Evolutionary conservation across 2,329 filamentous ascomycete genomes (phyloP).

Genomic region (Epichloe typhina): DNA sequence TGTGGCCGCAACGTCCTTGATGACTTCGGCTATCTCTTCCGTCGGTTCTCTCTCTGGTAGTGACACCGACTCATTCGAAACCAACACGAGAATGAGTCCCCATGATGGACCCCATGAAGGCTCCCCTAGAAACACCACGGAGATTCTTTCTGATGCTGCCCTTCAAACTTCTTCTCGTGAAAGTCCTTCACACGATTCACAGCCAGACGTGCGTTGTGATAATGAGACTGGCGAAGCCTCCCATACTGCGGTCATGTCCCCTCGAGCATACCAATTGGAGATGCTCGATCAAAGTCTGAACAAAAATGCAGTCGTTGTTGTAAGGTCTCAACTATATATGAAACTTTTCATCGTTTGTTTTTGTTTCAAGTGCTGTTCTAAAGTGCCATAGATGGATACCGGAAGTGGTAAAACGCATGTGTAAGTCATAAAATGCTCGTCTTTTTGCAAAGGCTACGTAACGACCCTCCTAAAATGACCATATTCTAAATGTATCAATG

Average conservation of each 20-base stretch:
- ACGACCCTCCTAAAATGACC: neutral
- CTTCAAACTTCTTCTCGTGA: conserved; percentile 3
- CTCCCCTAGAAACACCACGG: conserved; percentile 7
- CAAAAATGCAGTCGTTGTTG: conserved; percentile 58
- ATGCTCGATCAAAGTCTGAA: conserved; percentile 60
- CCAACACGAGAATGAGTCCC: neutral
- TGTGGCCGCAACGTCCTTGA: neutral
- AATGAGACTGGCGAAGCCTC: neutral
- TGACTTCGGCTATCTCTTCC: conserved; percentile 3
- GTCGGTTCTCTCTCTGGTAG: neutral
- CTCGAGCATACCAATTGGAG: conserved; percentile 58
- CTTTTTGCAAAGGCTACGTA: neutral
- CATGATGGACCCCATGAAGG: conserved; percentile 1
- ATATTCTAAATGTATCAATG: neutral
- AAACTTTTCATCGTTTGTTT: neutral
- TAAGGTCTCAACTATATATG: conserved; percentile 21
- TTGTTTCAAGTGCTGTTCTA: neutral
- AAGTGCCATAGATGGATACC: conserved; percentile 57
- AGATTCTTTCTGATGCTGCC: conserved; percentile 9
- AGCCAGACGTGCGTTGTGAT: neutral
- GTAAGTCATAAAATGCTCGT: conserved; percentile 30
- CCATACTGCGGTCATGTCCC: conserved; percentile 21
- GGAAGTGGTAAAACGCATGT: conserved; percentile 69
- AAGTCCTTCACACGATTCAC: neutral
- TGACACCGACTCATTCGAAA: conserved; percentile 3